Evolutionary conservation across 345 rosid genomes (phyloP).

Genomic region (Lepidium didymum): DNA sequence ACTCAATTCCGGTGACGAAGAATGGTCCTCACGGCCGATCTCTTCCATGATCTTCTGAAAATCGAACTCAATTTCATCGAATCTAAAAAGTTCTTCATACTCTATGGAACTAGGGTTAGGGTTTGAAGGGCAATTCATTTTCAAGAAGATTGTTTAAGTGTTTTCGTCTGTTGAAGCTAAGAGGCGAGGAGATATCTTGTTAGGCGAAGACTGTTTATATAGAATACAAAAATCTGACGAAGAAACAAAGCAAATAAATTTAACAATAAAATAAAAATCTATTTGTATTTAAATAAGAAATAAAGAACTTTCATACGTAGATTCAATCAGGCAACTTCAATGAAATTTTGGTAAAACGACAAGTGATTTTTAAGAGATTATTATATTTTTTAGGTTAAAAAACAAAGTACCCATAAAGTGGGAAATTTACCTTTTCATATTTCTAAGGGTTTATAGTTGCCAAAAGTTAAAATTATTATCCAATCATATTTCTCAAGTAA

Average conservation of each 20-base stretch:
- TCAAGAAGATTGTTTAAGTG: neutral
- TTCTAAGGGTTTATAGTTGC: neutral
- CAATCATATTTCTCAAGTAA: neutral
- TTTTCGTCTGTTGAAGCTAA: constrained; percentile 1
- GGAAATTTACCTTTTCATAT: constrained; percentile 6
- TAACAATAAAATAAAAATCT: neutral
- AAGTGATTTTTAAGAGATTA: neutral
- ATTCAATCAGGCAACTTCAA: constrained; percentile 18
- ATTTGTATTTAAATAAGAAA: constrained; percentile 5
- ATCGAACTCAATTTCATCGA: constrained; percentile 9
- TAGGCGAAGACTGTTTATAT: constrained; percentile 13
- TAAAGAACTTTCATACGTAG: neutral
- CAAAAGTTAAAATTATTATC: neutral
- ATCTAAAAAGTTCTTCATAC: neutral
- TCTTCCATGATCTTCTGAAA: constrained; percentile 18
- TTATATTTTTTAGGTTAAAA: neutral
- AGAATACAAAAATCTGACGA: neutral
- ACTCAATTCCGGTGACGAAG: constrained; percentile 17
- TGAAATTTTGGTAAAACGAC: neutral
- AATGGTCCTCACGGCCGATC: constrained; percentile 16
- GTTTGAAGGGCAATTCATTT: constrained; percentile 29
- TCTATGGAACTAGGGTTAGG: constrained; percentile 24
- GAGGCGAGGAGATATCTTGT: constrained; percentile 13
- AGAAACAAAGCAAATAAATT: neutral
- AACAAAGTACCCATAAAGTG: constrained; percentile 3